Evolutionary conservation across 257 asterid genomes (phyloP).

Genomic region (Cynanchum wilfordii): DNA sequence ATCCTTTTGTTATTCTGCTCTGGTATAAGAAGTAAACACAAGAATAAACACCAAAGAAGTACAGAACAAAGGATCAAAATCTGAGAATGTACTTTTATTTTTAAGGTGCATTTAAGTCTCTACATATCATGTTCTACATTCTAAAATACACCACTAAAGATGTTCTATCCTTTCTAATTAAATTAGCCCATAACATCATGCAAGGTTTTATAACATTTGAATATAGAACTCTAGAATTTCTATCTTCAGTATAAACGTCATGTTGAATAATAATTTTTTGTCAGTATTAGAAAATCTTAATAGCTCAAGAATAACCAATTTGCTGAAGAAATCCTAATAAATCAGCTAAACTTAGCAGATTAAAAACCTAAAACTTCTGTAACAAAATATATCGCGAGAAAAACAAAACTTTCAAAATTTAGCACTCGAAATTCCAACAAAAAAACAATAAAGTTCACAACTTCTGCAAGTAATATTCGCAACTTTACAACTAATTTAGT

Average conservation of each 20-base stretch:
- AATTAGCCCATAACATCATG: too few relatives aligned
- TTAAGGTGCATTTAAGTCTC: neutral
- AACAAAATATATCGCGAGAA: neutral
- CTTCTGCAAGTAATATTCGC: neutral
- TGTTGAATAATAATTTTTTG: neutral
- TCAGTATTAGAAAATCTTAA: neutral
- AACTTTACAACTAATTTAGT: neutral
- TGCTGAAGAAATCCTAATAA: neutral
- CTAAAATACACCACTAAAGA: neutral
- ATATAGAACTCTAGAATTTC: neutral
- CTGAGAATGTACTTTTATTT: too few relatives aligned
- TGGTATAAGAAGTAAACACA: slow-evolving; percentile 34
- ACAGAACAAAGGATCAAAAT: neutral
- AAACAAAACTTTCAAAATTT: neutral
- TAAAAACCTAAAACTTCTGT: neutral
- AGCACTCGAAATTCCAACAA: neutral
- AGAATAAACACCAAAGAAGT: slow-evolving; percentile 1
- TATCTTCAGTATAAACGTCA: neutral
- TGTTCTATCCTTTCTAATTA: neutral
- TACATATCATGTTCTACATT: neutral
- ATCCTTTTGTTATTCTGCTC: slow-evolving; percentile 95
- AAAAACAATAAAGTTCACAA: slow-evolving; percentile 2
- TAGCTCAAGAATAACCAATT: neutral
- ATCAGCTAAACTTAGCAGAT: neutral
- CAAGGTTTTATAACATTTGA: neutral